Conservation (phyloP, 805 yeast species). For the Teunomyces funiuensis region DNA sequence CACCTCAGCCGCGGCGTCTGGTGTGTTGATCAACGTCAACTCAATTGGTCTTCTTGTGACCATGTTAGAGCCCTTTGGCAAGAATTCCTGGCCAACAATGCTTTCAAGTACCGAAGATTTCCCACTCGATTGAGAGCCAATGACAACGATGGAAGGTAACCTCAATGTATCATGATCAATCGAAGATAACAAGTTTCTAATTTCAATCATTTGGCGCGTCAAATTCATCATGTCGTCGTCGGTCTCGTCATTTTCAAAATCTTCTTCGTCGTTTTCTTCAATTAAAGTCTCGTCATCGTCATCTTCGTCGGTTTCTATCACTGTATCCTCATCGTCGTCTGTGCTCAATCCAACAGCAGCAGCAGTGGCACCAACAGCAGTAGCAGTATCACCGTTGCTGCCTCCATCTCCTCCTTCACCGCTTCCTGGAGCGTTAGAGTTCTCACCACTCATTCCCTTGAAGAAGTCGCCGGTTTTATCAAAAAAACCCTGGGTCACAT, state of each 20-base stretch:
- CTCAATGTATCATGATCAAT: slow-evolving; percentile 79
- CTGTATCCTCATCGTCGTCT: slow-evolving; percentile 23
- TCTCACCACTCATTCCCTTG: slow-evolving; percentile 25
- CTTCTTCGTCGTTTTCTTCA: slow-evolving; percentile 46
- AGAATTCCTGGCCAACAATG: slow-evolving; percentile 95
- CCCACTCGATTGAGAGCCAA: slow-evolving; percentile 97
- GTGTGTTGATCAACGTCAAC: slow-evolving; percentile 84
- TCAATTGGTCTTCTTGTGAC: slow-evolving; percentile 98
- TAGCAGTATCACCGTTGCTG: slow-evolving; percentile 30
- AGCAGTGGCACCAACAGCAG: slow-evolving; percentile 51
- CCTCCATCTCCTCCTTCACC: slow-evolving; percentile 27
- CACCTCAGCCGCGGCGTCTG: slow-evolving; percentile 73
- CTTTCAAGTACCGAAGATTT: slow-evolving; percentile 95
- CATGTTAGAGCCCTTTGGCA: slow-evolving; percentile 98
- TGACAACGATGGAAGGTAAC: slow-evolving; percentile 91
- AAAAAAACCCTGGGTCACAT: slow-evolving; percentile 53
- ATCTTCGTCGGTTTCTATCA: slow-evolving; percentile 30
- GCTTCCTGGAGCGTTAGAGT: slow-evolving; percentile 15
- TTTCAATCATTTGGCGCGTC: slow-evolving; percentile 96
- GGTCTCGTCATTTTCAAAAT: slow-evolving; percentile 50
- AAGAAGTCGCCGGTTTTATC: slow-evolving; percentile 49
- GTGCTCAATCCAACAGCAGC: slow-evolving; percentile 50
- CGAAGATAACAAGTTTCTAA: slow-evolving; percentile 71
- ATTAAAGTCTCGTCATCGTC: slow-evolving; percentile 51
- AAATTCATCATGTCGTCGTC: slow-evolving; percentile 82